Evolutionary conservation across 1,284 basidiomycete species (phyloP).

Genomic region (Ustilago curta): DNA sequence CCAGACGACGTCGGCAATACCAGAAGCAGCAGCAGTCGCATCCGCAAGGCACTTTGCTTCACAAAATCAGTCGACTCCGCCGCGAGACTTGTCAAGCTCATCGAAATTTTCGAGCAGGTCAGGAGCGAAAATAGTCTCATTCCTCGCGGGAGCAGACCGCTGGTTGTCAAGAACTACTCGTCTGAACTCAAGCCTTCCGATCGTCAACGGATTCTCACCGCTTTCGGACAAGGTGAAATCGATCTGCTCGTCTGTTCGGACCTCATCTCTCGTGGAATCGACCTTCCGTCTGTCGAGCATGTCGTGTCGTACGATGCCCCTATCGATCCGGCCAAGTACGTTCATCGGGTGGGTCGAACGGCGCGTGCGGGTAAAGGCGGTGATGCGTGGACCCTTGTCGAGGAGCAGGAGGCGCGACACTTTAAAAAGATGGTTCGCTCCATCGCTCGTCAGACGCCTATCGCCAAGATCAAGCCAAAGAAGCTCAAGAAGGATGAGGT

Average conservation of each 20-base stretch:
- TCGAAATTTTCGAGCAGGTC: constrained; percentile 80
- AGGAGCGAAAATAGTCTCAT: constrained; percentile 31
- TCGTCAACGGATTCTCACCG: constrained; percentile 80
- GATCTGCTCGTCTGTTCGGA: constrained; percentile 93
- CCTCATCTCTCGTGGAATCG: constrained; percentile 94
- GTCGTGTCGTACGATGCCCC: constrained; percentile 95
- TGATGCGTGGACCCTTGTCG: constrained; percentile 92
- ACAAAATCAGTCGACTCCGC: constrained; percentile 96
- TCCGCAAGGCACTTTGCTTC: constrained; percentile 86
- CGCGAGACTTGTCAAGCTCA: constrained; percentile 81
- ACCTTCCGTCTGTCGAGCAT: constrained; percentile 88
- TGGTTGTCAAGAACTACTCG: constrained; percentile 75
- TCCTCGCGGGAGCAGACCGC: constrained; percentile 68
- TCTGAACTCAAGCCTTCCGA: constrained; percentile 83
- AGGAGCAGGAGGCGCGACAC: constrained; percentile 81
- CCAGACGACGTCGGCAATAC: constrained; percentile 24
- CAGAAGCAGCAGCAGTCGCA: not conserved
- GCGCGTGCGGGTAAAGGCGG: constrained; percentile 88
- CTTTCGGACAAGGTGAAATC: constrained; percentile 83
- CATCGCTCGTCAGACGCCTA: constrained; percentile 35
- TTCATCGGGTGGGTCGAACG: constrained; percentile 94
- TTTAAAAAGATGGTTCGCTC: constrained; percentile 50
- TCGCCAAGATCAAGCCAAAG: constrained; percentile 49
- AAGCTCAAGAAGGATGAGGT: constrained; percentile 24
- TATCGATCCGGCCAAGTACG: constrained; percentile 96